A percentile compares a stretch with the other conserved stretches of the same genome.
Conservation (phyloP, 345 rosid genomes). For the Salix caprea region DNA sequence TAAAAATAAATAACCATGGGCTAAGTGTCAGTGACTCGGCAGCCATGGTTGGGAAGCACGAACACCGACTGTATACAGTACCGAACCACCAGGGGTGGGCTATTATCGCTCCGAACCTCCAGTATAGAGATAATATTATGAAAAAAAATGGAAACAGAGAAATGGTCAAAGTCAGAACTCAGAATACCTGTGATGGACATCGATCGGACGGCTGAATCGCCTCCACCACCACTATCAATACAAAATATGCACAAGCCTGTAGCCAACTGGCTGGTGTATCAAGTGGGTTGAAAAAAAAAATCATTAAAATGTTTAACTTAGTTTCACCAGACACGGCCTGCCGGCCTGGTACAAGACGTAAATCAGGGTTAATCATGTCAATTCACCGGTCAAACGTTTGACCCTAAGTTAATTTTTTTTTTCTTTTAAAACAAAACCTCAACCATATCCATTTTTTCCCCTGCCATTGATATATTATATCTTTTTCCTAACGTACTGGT, state of each 20-base stretch:
- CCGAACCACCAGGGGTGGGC: neutral
- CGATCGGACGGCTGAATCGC: slow-evolving; percentile 15
- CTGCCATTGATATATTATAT: no score
- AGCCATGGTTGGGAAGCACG: slow-evolving; percentile 1
- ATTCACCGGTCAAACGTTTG: no score
- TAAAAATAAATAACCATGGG: no score
- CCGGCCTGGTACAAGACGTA: no score
- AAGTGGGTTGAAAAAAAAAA: neutral
- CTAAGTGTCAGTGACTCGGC: neutral
- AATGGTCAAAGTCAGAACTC: slow-evolving; percentile 16
- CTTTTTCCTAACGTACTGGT: neutral
- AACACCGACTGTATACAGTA: neutral
- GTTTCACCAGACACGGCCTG: no score
- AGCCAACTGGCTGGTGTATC: neutral
- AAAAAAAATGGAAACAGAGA: neutral
- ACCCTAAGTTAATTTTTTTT: no score
- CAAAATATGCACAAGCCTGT: neutral
- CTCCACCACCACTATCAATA: slow-evolving; percentile 9
- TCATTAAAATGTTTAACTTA: no score
- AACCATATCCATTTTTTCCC: no score
- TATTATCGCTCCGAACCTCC: neutral
- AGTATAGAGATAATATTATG: no score
- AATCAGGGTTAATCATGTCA: no score
- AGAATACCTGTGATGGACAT: no score
- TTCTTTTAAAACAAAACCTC: no score